Conservation (phyloP, 805 yeast genomes). For the Wickerhamiella spandovensis region DNA sequence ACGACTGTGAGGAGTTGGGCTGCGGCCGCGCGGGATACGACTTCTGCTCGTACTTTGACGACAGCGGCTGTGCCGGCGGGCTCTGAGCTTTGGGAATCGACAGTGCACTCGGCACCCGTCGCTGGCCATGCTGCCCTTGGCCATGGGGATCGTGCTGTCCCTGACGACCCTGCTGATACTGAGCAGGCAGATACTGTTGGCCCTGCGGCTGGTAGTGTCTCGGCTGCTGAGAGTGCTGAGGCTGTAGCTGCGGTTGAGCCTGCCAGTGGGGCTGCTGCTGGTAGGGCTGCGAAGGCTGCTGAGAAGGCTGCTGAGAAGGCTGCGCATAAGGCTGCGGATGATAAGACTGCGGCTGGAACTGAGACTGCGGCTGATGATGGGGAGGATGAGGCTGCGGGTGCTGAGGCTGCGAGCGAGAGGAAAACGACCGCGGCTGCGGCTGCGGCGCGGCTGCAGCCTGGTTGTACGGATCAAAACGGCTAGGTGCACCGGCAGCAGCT, state of each 20-base stretch:
- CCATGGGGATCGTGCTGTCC: neutral
- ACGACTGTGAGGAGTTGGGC: neutral
- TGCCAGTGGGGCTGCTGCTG: no score
- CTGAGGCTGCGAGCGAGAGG: neutral
- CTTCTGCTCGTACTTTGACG: neutral
- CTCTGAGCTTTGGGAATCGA: neutral
- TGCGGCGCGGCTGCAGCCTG: neutral
- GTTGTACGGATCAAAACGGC: neutral
- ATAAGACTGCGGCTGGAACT: no score
- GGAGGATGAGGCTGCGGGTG: neutral
- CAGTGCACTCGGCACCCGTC: neutral
- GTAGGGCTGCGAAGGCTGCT: no score
- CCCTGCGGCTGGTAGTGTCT: no score
- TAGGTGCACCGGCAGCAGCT: neutral
- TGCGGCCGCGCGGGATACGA: neutral
- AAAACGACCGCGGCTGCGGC: neutral
- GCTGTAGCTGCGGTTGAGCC: no score
- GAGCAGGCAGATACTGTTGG: no score
- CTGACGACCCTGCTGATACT: neutral
- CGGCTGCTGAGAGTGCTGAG: no score
- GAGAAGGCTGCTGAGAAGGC: neutral
- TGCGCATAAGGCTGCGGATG: neutral
- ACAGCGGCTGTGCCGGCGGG: neutral
- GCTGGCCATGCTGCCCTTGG: neutral
- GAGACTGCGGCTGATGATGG: neutral